Base-by-base conservation (phyloP, 2,329 filamentous ascomycete genomes). In the Penicillium sp. region DNA sequence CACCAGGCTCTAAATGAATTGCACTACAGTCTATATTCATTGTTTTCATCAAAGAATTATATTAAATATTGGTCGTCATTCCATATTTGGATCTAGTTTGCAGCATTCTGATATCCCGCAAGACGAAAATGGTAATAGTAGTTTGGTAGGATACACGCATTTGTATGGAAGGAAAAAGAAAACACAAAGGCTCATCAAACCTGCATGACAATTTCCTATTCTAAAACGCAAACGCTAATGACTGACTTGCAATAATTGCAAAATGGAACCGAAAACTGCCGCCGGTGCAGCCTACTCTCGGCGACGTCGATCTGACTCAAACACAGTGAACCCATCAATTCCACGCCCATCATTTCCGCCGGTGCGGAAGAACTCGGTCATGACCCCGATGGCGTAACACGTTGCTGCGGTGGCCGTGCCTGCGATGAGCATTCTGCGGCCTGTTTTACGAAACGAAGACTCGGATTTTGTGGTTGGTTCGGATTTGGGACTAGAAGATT, bases 321-420 rank as follows among this genome's bases (percentile, higher is more conserved):
- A 75, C 7, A 58, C 69, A 9, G 74, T 77, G 48, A 78, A 77
- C 2, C 65, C 75, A 50, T 75, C 70, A 23, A 74, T 70, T 2
- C 75, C 74, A 43, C 60, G 58, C 13, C 75, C 75, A 47, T 77
- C 74, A 40, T 68, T 40, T 0, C 75, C 75, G 6, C 75, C 75
- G 13, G 75, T 77, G 27, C 75, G 69, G 62, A 78, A 77, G 60
- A 74, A 78, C 60, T 78, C 75, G 12, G 60, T 64, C 5, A 75
- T 69, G 35, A 75, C 75, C 4, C 76, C 75, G 35, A 77, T 62
- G 2, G 75, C 74, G 65, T 79, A 79, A 55, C 73, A 78, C 6
- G 73, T 73, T 35, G 65, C 73, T 25, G 71, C 75, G 2, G 74
- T 74, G 4, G 66, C 68, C 1, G 62, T 62, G 6, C 76, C 71